Percentiles rank a stretch among this genome's conserved stretches.
Evolutionary conservation across 2,329 filamentous ascomycete species (phyloP).

Genomic region (Verticillium dahliae): DNA sequence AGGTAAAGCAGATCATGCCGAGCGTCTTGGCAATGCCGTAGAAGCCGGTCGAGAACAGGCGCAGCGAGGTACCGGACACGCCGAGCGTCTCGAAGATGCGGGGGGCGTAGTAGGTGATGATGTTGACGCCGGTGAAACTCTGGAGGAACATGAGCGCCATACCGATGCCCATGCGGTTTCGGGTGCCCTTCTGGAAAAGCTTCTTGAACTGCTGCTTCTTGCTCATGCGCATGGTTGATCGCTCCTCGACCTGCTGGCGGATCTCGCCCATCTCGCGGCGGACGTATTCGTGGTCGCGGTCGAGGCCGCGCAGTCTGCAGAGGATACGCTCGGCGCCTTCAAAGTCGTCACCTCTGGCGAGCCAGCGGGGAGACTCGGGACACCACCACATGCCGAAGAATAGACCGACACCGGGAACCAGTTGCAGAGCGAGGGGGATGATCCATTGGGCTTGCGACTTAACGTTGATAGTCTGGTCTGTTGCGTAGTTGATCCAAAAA

Average conservation of each 20-base stretch:
- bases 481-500: conserved; percentile 30
- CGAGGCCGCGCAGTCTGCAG: conserved; percentile 22
- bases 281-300: conserved; percentile 12
- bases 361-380: conserved; percentile 31
- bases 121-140: conserved; percentile 42
- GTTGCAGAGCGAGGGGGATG: conserved; percentile 34
- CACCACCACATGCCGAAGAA: conserved; percentile 24
- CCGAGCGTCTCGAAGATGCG: conserved; percentile 30
- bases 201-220: conserved; percentile 21
- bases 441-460: conserved; percentile 25
- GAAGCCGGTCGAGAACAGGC: conserved; percentile 31
- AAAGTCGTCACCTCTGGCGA: conserved; percentile 25
- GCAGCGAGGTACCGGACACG: conserved; percentile 21
- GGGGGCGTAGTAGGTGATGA: conserved; percentile 51
- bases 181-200: conserved; percentile 26
- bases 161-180: conserved; percentile 42
- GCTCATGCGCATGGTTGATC: conserved; percentile 20
- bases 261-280: conserved; percentile 50
- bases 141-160: conserved; percentile 41
- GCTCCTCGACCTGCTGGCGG: conserved; percentile 47
- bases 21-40: conserved; percentile 31
- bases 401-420: conserved; percentile 29
- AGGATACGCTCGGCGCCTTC: conserved; percentile 32
- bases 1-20: conserved; percentile 29
- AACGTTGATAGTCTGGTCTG: conserved; percentile 10